Evolutionary conservation across 2,329 filamentous ascomycete genomes (phyloP), one percentile per base, ranked within the genome.

Genomic region (Phialophora expanda): DNA sequence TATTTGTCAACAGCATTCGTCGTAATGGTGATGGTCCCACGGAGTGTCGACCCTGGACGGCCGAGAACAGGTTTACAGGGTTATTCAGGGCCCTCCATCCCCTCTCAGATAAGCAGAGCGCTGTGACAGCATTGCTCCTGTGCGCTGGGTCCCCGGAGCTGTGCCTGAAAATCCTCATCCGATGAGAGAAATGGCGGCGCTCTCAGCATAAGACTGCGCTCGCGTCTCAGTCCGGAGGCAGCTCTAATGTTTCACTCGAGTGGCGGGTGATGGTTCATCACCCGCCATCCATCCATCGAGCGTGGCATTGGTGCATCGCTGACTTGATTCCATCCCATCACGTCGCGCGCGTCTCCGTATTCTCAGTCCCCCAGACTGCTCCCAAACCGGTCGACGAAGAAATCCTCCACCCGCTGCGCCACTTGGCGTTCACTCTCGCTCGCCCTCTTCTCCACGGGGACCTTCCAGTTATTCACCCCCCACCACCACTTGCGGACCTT

Each of bases 401-500:
- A 72, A 73, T 82, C 79, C 75, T 80, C 77, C 32, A 81, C 75
- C 59, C 79, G 75, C 53, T 73, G 73, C 38, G 48, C 78, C 76
- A 53, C 80, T 62, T 62, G 75, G 75, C n/a, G 70, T 67, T 63
- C 60, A 61, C 74, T 67, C 64, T 70, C 71, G 51, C 74, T 67
- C 64, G 70, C 71, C 48, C 26, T 30, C 60, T 64, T 55, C 51
- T 62, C 79, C 74, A 4, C 74, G 69, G 12, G 90, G 89, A 94
- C 78, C 56, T 85, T 83, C 95, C 95, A 98, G 74, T 96, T 92
- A 75, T 98, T 98, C 20, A 96, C 91, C 24, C 86, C 87, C 82
- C 92, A 97, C 94, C 95, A 99, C 95, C 94, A 98, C 71, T 93
- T 84, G 73, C 95, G 85, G 56, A 95, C 80, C 71, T 86, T 87